Evolutionary conservation across 768 basidiomycete species (phyloP).

Genomic region (Lactarius psammicola): DNA sequence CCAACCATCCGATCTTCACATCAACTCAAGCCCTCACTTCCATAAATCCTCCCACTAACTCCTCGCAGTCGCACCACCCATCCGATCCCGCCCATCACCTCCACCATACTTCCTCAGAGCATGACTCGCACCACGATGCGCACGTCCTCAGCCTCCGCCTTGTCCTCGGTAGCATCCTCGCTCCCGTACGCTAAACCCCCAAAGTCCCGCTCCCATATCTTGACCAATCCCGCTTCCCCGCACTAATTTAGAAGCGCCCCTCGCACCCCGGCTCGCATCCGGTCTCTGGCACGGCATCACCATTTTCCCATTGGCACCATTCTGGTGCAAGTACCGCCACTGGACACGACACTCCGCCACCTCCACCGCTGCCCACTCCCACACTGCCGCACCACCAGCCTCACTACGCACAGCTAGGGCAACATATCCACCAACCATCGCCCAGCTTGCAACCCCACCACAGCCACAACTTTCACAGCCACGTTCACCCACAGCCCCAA

Average conservation of each 20-base stretch:
- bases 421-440: conserved; percentile 19
- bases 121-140: conserved; percentile 35
- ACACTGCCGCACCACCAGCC: conserved; percentile 7
- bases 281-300: conserved; percentile 52
- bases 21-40: too few species aligned
- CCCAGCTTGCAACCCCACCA: conserved; percentile 10
- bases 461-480: background rate
- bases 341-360: conserved; percentile 21
- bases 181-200: conserved; percentile 46
- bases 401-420: background rate
- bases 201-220: background rate
- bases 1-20: background rate
- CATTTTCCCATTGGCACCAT: conserved; percentile 41
- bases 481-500: conserved; percentile 27
- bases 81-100: background rate
- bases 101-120: conserved; percentile 18
- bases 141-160: conserved; percentile 43
- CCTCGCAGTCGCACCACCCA: conserved; percentile 11
- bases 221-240: conserved; percentile 11
- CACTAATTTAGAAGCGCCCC: conserved; percentile 47
- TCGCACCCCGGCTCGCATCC: conserved; percentile 42
- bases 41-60: background rate
- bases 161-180: conserved; percentile 58
- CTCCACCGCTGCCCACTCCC: conserved; percentile 32
- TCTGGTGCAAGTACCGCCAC: background rate